Conservation (phyloP, 139 green algal genomes). For the Yamagishiella unicocca region DNA sequence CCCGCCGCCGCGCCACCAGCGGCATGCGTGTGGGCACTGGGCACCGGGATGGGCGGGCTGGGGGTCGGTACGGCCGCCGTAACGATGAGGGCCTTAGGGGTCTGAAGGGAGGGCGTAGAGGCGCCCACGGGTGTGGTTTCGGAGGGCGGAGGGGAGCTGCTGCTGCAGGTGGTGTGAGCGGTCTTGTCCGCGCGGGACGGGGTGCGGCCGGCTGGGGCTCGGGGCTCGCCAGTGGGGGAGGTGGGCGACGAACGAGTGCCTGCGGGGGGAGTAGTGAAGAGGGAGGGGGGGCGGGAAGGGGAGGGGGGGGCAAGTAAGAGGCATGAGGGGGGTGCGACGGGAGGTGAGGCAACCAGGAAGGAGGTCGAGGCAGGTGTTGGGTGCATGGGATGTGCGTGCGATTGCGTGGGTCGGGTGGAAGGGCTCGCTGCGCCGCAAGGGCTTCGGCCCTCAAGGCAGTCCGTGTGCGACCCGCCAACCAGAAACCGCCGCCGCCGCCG, state of each 20-base stretch:
- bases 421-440: too few species aligned
- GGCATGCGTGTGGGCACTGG: neutral
- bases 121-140: neutral
- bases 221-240: too few species aligned
- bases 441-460: too few species aligned
- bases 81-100: neutral
- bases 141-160: slow-evolving; percentile 11
- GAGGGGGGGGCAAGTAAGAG: too few species aligned
- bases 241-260: too few species aligned
- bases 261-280: neutral
- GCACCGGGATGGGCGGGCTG: neutral
- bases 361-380: too few species aligned
- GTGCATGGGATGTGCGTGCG: too few species aligned
- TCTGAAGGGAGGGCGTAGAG: neutral
- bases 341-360: neutral
- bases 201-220: too few species aligned
- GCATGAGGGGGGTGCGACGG: neutral
- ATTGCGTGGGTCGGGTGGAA: too few species aligned
- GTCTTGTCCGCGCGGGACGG: too few species aligned
- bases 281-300: neutral
- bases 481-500: neutral
- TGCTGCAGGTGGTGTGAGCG: neutral
- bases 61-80: neutral
- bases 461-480: too few species aligned
- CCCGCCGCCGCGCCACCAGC: neutral